These are phyloP conservation scores for Porphyrellus sp. DNA, from an alignment of 1,284 basidiomycete species.

Conservation along the genomic window DNA sequence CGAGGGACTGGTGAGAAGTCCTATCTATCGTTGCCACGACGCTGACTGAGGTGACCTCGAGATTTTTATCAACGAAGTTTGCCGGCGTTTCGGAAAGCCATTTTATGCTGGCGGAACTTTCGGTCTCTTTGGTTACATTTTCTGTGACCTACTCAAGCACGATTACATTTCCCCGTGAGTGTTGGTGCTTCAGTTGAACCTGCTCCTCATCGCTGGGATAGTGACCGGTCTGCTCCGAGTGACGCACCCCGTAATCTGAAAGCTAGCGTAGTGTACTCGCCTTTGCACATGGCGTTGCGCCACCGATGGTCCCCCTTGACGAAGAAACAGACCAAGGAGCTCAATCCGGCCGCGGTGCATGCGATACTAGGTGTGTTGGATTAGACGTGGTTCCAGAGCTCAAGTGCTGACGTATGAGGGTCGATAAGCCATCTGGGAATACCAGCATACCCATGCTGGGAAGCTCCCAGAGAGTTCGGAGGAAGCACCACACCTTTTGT, in stretches of 20 bases:
- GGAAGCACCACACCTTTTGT: constrained; percentile 56
- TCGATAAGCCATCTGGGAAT: constrained; percentile 78
- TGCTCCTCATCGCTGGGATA: constrained; percentile 28
- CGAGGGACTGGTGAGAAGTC: constrained; percentile 62
- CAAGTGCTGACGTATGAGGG: constrained; percentile 11
- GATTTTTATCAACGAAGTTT: constrained; percentile 75
- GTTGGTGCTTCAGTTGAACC: constrained; percentile 12
- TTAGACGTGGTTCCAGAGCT: constrained; percentile 6
- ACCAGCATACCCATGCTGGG: constrained; percentile 57
- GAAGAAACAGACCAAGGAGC: constrained; percentile 73
- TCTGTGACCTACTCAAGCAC: constrained; percentile 86
- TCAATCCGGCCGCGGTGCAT: constrained; percentile 71
- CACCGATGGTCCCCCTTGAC: constrained; percentile 69
- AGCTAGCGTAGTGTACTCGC: constrained; percentile 60
- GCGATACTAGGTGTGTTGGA: constrained; percentile 63
- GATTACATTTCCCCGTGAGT: constrained; percentile 81
- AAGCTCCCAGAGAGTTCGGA: constrained; percentile 52
- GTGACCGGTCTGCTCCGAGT: constrained; percentile 60
- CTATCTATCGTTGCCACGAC: constrained; percentile 9
- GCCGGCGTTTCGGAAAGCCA: constrained; percentile 67
- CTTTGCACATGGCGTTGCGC: constrained; percentile 63
- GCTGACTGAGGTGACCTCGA: constrained; percentile 35
- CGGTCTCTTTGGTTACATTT: constrained; percentile 92
- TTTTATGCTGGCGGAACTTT: constrained; percentile 90
- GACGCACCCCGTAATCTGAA: constrained; percentile 65